Evolutionary conservation across 2,329 filamentous ascomycete genomes (phyloP).

Genomic region (Graphium sp.): DNA sequence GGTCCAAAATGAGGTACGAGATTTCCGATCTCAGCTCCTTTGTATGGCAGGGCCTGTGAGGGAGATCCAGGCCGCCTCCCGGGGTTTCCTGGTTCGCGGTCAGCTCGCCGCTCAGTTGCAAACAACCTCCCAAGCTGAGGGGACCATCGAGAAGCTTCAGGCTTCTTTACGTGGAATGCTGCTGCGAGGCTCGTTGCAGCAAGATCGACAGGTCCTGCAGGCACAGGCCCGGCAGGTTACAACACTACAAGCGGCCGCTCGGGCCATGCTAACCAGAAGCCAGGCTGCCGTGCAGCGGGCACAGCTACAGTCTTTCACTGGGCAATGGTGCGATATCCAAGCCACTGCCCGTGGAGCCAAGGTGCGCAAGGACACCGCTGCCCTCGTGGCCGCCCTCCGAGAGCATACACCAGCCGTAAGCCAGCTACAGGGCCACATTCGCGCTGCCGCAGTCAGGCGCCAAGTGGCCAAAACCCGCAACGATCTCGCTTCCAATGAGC

Average conservation of each 20-base stretch:
- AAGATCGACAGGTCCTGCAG: conserved; percentile 34
- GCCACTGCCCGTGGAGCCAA: conserved; percentile 26
- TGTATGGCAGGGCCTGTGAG: conserved; percentile 46
- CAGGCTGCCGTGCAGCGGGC: conserved; percentile 33
- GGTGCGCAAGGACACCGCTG: conserved; percentile 23
- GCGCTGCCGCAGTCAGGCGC: conserved; percentile 36
- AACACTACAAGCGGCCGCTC: conserved; percentile 47
- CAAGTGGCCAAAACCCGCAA: conserved; percentile 30
- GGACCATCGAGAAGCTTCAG: conserved; percentile 42
- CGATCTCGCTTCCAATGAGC: conserved; percentile 25
- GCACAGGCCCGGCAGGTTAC: conserved; percentile 30
- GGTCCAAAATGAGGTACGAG: conserved; percentile 38
- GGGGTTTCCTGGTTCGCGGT: conserved; percentile 49
- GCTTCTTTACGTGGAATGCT: conserved; percentile 51
- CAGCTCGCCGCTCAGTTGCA: conserved; percentile 35
- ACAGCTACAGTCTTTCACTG: conserved; percentile 29
- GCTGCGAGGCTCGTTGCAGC: conserved; percentile 35
- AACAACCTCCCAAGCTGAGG: conserved; percentile 33
- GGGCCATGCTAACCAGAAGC: conserved; percentile 42
- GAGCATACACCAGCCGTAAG: conserved; percentile 24
- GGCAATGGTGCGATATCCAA: conserved; percentile 29
- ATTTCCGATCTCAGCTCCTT: conserved; percentile 40
- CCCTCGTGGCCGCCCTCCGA: conserved; percentile 29
- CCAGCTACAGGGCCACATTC: conserved; percentile 31
- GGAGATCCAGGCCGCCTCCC: conserved; percentile 47